Conservation (phyloP, 805 yeast genomes). For the Jamesozyma lodderae region DNA sequence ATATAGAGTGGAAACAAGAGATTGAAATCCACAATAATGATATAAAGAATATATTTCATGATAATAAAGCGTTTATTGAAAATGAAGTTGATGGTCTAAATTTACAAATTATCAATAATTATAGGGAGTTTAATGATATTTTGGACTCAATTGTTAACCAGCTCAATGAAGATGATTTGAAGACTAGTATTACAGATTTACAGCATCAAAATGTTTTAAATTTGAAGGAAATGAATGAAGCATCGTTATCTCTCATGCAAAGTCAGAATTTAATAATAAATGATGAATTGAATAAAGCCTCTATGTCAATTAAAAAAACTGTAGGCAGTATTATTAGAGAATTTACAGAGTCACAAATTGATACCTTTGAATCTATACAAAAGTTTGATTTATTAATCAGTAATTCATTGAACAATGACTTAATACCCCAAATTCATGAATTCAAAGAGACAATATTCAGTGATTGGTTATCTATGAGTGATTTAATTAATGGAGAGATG, state of each 20-base stretch:
- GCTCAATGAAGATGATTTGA: background rate
- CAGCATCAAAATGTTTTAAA: conserved; percentile 2
- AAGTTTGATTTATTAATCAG: conserved; percentile 1
- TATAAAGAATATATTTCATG: background rate
- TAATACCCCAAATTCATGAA: background rate
- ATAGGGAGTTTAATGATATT: background rate
- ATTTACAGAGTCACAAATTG: too few species aligned
- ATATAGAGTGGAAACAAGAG: background rate
- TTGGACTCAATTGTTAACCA: background rate
- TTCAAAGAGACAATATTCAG: conserved; percentile 14
- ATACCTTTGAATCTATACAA: background rate
- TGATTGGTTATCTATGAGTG: conserved; percentile 10
- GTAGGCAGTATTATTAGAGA: background rate
- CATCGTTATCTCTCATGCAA: background rate
- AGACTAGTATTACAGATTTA: conserved; percentile 1
- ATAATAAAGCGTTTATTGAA: background rate
- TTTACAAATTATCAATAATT: background rate
- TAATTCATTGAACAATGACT: conserved; percentile 1
- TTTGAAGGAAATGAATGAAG: background rate
- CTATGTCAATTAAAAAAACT: background rate
- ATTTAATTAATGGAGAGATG: conserved; percentile 9
- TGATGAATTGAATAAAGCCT: background rate
- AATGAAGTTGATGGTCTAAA: background rate
- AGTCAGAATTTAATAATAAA: background rate
- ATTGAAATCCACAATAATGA: background rate